A percentile compares a stretch with the other conserved stretches of the same genome.
Evolutionary conservation across 106 monocot species (phyloP).

Genomic region (Dendrobium catenatum): DNA sequence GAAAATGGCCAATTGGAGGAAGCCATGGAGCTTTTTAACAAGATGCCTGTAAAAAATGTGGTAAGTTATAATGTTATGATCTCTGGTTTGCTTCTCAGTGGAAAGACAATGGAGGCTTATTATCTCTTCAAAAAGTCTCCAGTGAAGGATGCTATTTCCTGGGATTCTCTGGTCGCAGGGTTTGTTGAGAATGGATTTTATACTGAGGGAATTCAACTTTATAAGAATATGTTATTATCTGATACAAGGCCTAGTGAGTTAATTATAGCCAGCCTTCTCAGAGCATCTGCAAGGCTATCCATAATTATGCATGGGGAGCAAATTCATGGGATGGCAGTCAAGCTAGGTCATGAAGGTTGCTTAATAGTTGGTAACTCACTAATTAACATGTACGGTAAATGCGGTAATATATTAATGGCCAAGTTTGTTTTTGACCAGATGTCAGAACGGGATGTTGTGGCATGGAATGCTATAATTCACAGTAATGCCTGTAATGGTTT

Average conservation of each 20-base stretch:
- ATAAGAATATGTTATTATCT: conserved; percentile 27
- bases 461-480: conserved; percentile 61
- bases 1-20: conserved; percentile 19
- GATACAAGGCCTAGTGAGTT: conserved; percentile 20
- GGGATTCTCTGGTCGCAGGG: conserved; percentile 24
- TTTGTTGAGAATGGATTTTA: conserved; percentile 24
- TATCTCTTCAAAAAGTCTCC: conserved; percentile 18
- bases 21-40: conserved; percentile 19
- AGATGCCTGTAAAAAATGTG: conserved; percentile 27
- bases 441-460: conserved; percentile 25
- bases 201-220: conserved; percentile 30
- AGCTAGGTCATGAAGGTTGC: conserved; percentile 23
- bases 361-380: conserved; percentile 41
- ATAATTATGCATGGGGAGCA: conserved; percentile 27
- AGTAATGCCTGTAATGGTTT: conserved; percentile 52
- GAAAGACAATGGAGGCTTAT: conserved; percentile 27
- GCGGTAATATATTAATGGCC: conserved; percentile 34
- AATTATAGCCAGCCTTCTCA: conserved; percentile 31
- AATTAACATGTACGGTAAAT: conserved; percentile 54
- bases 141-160: conserved; percentile 18
- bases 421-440: conserved; percentile 31
- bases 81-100: conserved; percentile 32
- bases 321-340: conserved; percentile 32
- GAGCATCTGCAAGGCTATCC: conserved; percentile 36
- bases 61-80: conserved; percentile 42